A percentile compares a stretch with the other conserved stretches of the same genome.
phyloP scores from a whole-genome alignment of 169 alveolate species.

The Perkinsus chesapeaki region DNA sequence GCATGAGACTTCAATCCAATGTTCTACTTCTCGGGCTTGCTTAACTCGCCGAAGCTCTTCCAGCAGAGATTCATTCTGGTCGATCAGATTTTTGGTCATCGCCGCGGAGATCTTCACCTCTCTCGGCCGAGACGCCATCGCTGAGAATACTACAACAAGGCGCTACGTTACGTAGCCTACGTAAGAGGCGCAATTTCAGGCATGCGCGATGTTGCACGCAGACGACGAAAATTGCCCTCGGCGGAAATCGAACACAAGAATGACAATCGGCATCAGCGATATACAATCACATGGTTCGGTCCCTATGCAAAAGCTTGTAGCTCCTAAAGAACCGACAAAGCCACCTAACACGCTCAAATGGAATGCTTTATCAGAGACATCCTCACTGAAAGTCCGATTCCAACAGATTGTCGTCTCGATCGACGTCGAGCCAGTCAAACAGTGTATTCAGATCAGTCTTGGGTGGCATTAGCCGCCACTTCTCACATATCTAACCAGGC shows the following conservation, averaged over 20 bases:
- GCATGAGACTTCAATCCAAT: no score
- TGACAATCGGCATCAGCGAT: background rate
- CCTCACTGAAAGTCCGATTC: background rate
- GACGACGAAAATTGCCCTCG: background rate
- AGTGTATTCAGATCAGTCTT: background rate
- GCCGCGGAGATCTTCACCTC: background rate
- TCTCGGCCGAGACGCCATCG: background rate
- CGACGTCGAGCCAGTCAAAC: background rate
- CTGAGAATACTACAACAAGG: no score
- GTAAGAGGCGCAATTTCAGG: background rate
- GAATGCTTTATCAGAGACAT: background rate
- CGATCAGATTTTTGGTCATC: background rate
- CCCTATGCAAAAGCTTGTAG: no score
- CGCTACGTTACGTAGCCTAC: background rate
- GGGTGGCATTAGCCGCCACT: background rate
- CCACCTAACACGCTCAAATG: background rate
- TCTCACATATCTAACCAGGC: background rate
- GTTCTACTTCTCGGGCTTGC: background rate
- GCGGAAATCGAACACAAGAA: background rate
- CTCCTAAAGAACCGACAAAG: background rate
- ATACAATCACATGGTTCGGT: no score
- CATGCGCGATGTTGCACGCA: background rate
- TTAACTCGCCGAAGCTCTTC: background rate
- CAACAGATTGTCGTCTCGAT: background rate
- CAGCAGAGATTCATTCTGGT: background rate